phyloP scores from a whole-genome alignment of 176 grass and related monocot species.

The Bonia amplexicaulis region DNA sequence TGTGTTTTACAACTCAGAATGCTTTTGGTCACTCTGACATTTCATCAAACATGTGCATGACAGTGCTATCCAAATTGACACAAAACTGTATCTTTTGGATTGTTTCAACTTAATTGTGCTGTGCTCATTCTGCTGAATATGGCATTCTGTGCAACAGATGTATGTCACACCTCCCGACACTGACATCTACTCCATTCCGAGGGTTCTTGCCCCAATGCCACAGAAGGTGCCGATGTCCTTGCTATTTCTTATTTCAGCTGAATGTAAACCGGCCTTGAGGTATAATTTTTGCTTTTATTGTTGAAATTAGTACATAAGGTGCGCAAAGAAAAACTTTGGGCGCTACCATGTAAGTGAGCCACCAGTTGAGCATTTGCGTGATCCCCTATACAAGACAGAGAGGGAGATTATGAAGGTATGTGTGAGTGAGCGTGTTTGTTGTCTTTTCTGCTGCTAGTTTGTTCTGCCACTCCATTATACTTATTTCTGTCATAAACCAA shows the following conservation, averaged over 20 bases:
- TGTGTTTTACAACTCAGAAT: neutral
- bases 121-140: constrained; percentile 6
- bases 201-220: constrained; percentile 73
- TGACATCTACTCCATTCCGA: constrained; percentile 85
- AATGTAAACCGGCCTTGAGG: neutral
- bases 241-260: neutral
- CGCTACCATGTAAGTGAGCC: constrained; percentile 74
- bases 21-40: neutral
- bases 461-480: neutral
- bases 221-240: constrained; percentile 45
- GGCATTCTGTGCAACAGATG: constrained; percentile 61
- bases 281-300: constrained; percentile 13
- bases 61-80: neutral
- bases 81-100: neutral
- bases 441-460: neutral
- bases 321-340: constrained; percentile 62
- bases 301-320: constrained; percentile 57
- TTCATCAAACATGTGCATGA: neutral
- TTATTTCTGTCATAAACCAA: neutral
- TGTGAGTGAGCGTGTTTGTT: neutral
- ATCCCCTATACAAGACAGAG: constrained; percentile 73
- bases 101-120: neutral
- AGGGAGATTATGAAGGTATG: constrained; percentile 82
- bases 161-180: constrained; percentile 80
- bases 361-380: constrained; percentile 55